A percentile compares a stretch with the other conserved stretches of the same genome.
These are phyloP conservation scores for Conoideocrella luteorostrata DNA, from an alignment of 2,329 filamentous ascomycete species.

Conservation along the genomic window DNA sequence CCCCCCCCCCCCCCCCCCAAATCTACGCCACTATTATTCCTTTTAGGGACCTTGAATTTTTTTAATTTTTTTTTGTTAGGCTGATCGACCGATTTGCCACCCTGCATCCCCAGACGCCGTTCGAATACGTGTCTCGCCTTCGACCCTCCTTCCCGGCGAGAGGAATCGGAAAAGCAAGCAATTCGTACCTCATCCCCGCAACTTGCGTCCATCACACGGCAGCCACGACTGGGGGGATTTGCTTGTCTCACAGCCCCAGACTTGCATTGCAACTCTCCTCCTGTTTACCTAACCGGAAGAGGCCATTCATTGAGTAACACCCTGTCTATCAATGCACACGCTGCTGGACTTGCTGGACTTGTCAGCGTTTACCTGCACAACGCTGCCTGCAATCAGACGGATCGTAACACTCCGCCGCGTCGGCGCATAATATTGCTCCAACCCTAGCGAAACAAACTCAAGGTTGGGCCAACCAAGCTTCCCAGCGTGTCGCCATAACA, in stretches of 20 bases:
- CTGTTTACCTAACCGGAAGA: too few species aligned
- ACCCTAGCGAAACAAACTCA: background rate
- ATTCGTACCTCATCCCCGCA: conserved; percentile 5
- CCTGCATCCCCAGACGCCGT: background rate
- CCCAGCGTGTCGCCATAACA: conserved; percentile 3
- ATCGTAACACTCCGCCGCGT: too few species aligned
- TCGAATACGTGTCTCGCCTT: conserved; percentile 2
- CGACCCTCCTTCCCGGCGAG: background rate
- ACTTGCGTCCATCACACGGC: conserved; percentile 5
- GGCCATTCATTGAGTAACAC: too few species aligned
- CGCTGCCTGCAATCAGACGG: background rate
- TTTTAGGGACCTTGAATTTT: background rate
- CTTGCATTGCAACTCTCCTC: conserved; percentile 1
- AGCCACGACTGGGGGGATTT: background rate
- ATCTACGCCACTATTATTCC: too few species aligned
- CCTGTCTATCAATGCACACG: conserved; percentile 2
- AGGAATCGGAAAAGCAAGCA: background rate
- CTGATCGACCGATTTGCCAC: background rate
- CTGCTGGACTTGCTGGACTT: too few species aligned
- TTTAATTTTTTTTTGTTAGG: background rate
- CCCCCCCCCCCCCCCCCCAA: too few species aligned
- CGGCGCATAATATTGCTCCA: background rate
- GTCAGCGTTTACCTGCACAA: background rate
- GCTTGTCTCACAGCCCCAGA: conserved; percentile 4
- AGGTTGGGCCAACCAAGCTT: background rate